A percentile compares a stretch with the other conserved stretches of the same genome.
Evolutionary conservation across 345 rosid species (phyloP).

Genomic region (Acer campestre): DNA sequence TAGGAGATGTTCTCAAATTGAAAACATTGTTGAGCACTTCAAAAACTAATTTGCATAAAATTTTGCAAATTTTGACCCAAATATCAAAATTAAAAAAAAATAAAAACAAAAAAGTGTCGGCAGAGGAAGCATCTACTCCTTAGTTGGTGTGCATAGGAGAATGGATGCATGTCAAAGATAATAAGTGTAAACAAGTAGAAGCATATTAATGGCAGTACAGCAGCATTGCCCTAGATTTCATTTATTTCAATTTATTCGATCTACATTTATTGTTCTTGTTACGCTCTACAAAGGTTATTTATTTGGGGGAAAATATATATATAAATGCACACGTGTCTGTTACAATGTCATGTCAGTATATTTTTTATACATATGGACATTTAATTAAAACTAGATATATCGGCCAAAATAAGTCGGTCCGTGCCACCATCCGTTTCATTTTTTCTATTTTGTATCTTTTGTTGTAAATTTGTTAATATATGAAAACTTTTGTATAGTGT

Average conservation of each 20-base stretch:
- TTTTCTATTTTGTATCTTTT: not conserved
- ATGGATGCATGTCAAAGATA: not conserved
- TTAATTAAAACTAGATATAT: no score
- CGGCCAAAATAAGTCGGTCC: no score
- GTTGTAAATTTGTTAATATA: not conserved
- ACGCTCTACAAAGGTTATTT: not conserved
- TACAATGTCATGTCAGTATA: no score
- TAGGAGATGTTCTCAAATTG: constrained; percentile 26
- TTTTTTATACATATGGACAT: no score
- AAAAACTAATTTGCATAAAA: constrained; percentile 5
- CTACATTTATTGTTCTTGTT: not conserved
- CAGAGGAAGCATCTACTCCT: constrained; percentile 28
- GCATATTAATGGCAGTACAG: constrained; percentile 18
- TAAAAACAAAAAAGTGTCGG: constrained; percentile 9
- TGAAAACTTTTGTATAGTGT: no score
- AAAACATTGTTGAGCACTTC: constrained; percentile 26
- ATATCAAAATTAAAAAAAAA: not conserved
- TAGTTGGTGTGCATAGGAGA: not conserved
- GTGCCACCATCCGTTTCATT: not conserved
- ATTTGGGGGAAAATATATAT: no score
- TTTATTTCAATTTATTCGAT: not conserved
- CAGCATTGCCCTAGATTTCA: not conserved
- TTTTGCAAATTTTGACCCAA: not conserved
- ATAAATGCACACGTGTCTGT: no score
- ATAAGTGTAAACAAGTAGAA: not conserved